Evolutionary conservation across 768 basidiomycete genomes (phyloP), one percentile per base, ranked within the genome.

Genomic region (Crepidotus variabilis): DNA sequence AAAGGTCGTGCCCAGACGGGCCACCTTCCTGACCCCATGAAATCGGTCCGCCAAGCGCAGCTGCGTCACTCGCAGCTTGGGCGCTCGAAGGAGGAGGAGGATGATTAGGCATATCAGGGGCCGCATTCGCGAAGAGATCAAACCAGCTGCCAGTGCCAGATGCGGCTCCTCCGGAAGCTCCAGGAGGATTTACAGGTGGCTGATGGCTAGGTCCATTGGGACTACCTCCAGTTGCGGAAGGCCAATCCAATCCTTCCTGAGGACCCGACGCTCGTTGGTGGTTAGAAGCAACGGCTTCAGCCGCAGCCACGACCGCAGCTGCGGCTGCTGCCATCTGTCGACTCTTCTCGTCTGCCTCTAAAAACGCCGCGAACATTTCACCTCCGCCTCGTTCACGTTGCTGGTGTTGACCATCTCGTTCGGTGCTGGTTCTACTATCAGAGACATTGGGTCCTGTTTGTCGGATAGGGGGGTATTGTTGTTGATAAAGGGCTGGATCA

Each of bases 331-430:
- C 55, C 55, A 56, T 56, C 33, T 60, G 58, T 14, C 64, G 58
- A 51, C 63, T 60, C 51, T 61, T 57, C 36, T 64, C 59, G 33
- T 71, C 67, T n/a, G 69, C 69, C 56, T 70, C 69, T 6, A 70
- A 59, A 50, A 71, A 69, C 23, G 65, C 64, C 6, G 65, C 65
- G 34, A 69, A 69, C 52, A 66, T 60, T 21, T 66, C 67, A 11
- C 18, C 50, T 14, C 34, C 65, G 16, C 48, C 53, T 6, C 47
- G 57, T 52, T 39, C 60, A 20, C 57, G 53, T 18, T 50, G 59
- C 21, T 39, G 32, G 14, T 55, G 54, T 20, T 51, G 47, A 16
- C 24, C 53, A 50, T 43, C 46, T 23, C 50, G 39, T 4, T 50
- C 54, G 2, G 49, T 47, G 16, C 46, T 51, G 8, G 22, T 52